phyloP scores from a whole-genome alignment of 2,329 filamentous ascomycete genomes.

The Knoxdaviesia proteae region DNA sequence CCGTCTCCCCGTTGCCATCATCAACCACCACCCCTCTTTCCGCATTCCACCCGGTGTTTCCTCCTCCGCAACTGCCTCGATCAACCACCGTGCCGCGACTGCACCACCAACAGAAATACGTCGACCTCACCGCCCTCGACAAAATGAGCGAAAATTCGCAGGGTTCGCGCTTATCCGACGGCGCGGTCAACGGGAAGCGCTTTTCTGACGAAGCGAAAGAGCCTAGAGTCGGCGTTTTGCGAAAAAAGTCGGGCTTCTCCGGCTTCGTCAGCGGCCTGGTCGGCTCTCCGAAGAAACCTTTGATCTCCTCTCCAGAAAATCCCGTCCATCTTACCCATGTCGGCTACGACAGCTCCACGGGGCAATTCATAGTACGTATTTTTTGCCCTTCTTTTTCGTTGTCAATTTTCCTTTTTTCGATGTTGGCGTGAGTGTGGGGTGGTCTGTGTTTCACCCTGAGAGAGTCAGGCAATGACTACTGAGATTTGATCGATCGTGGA shows the following conservation, averaged over 20 bases:
- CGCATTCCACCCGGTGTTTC: no score
- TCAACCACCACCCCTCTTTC: constrained; percentile 33
- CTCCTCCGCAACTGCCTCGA: no score
- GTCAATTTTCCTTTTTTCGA: constrained; percentile 5
- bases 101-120: no score
- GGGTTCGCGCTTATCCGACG: constrained; percentile 20
- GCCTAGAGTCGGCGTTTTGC: constrained; percentile 35
- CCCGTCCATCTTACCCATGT: constrained; percentile 96
- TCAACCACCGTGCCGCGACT: no score
- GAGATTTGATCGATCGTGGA: no score
- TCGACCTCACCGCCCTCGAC: no score
- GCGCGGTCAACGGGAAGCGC: constrained; percentile 39
- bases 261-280: constrained; percentile 70
- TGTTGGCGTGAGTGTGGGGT: no score
- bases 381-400: constrained; percentile 3
- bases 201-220: constrained; percentile 61
- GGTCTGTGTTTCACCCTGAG: no score
- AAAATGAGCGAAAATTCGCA: constrained; percentile 26
- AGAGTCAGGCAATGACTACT: no score
- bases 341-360: constrained; percentile 87
- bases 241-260: constrained; percentile 78
- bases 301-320: constrained; percentile 95
- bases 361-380: constrained; percentile 72
- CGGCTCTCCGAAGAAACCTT: constrained; percentile 69
- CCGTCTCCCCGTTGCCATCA: constrained; percentile 44